Percentiles rank a stretch among this genome's conserved stretches.
Evolutionary conservation across 2,329 filamentous ascomycete species (phyloP).

Genomic region (Atkinsonella hypoxylon): DNA sequence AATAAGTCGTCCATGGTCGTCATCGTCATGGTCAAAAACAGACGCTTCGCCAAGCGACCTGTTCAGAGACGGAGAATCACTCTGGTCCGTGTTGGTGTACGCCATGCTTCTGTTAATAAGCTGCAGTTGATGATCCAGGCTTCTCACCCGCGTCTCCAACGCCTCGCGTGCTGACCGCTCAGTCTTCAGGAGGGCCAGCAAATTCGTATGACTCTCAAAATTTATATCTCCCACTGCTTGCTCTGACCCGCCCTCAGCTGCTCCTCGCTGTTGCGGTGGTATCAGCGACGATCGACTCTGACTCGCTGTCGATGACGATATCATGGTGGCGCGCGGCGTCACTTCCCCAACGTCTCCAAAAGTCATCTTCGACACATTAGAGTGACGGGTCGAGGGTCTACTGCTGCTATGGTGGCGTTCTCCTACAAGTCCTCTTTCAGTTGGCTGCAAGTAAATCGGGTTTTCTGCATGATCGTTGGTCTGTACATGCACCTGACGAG

Average conservation of each 20-base stretch:
- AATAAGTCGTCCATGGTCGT: slow-evolving; percentile 13
- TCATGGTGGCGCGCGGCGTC: slow-evolving; percentile 24
- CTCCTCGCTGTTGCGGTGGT: slow-evolving; percentile 21
- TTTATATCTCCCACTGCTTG: slow-evolving; percentile 21
- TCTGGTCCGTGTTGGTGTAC: slow-evolving; percentile 10
- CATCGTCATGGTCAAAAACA: slow-evolving; percentile 31
- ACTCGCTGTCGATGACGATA: slow-evolving; percentile 5
- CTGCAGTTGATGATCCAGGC: slow-evolving; percentile 37
- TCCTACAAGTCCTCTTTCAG: slow-evolving; percentile 1
- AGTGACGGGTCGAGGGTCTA: slow-evolving; percentile 25
- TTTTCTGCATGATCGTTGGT: neutral
- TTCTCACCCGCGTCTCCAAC: slow-evolving; percentile 44
- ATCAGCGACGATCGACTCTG: slow-evolving; percentile 29
- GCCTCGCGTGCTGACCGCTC: slow-evolving; percentile 44
- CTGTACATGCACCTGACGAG: neutral
- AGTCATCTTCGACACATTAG: slow-evolving; percentile 29
- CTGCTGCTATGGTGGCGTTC: slow-evolving; percentile 5
- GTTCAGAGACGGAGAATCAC: slow-evolving; percentile 22
- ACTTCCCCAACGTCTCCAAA: slow-evolving; percentile 36
- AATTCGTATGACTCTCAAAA: slow-evolving; percentile 35
- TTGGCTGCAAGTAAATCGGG: neutral
- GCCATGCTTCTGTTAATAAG: slow-evolving; percentile 28
- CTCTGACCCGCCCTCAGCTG: slow-evolving; percentile 16
- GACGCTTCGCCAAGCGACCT: slow-evolving; percentile 26
- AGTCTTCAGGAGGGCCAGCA: slow-evolving; percentile 40